A percentile compares a stretch with the other conserved stretches of the same genome.
Evolutionary conservation across 176 grass and related monocot species (phyloP).

Genomic region (Eremochloa ophiuroides): DNA sequence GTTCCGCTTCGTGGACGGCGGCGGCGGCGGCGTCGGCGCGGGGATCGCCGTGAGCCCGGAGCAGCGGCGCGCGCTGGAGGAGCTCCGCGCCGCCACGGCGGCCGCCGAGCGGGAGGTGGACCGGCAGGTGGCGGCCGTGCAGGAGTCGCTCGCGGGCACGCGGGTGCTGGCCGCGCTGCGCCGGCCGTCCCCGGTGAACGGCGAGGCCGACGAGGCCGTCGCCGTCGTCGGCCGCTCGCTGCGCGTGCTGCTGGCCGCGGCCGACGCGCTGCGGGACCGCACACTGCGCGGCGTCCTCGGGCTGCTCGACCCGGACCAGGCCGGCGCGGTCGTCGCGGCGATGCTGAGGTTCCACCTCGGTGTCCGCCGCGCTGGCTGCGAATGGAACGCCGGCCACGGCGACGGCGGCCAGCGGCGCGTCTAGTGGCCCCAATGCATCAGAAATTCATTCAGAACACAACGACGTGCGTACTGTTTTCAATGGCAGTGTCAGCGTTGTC

Average conservation of each 20-base stretch:
- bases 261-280: conserved; percentile 49
- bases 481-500: background rate
- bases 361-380: conserved; percentile 33
- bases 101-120: conserved; percentile 46
- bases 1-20: conserved; percentile 47
- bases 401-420: background rate
- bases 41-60: background rate
- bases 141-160: conserved; percentile 54
- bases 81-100: conserved; percentile 18
- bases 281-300: conserved; percentile 39
- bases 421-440: background rate
- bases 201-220: conserved; percentile 33
- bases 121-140: conserved; percentile 42
- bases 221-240: conserved; percentile 30
- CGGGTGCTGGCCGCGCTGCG: conserved; percentile 51
- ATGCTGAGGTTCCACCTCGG: conserved; percentile 47
- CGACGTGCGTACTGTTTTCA: background rate
- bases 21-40: background rate
- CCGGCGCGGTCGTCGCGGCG: conserved; percentile 34
- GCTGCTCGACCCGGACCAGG: conserved; percentile 34
- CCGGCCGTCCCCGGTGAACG: background rate
- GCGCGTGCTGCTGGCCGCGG: conserved; percentile 43
- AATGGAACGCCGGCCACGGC: conserved; percentile 18
- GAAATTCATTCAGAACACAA: background rate
- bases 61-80: conserved; percentile 11